Evolutionary conservation across 129 eudicot species (phyloP), one percentile per base, ranked within the genome.

Genomic region (Flaveria trinervia): DNA sequence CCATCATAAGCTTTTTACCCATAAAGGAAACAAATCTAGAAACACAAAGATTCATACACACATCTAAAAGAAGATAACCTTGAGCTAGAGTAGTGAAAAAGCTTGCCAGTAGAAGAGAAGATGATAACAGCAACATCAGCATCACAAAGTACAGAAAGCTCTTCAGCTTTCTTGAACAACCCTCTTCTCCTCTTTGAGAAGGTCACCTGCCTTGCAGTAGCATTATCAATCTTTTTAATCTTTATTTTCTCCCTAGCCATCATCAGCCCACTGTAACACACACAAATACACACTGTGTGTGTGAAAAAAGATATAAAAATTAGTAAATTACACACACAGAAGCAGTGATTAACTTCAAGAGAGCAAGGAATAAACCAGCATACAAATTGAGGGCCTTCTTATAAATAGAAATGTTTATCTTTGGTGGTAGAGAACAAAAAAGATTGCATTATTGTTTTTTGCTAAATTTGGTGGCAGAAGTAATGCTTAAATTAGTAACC

Each of bases 111-210:
- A 36, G 91, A 86, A 43, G 96, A 89, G 83, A 92, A 92, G 84
- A 89, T 70, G 74, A 92, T 83, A 74, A 92, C 79, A 61, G 85
- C 97, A 54, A 92, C 96, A 73, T 92, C 92, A 70, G 97, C 97
- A 83, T 92, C 97, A 79, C 97, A 92, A 45, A 92, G 90, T 28
- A 92, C 87, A 48, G 92, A 79, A 59, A 92, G 92, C 81, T 92
- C 97, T 78, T 92, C 93, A 74, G 97, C 97, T 82, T 92, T 92
- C 88, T 92, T 92, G 84, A 92, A 85, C 51, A 92, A 69, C 65
- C 97, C 97, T 87, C 96, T 92, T 73, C 96, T 84, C 77, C 97
- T 87, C 86, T 92, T 92, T 10, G 97, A 92, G 77, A 92, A 92
- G 8, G 97, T 92, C 49, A 92, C 97, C 71, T 89, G 96, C 62